Conservation (phyloP, 2,329 filamentous ascomycete genomes). For the Tolypocladium album region DNA sequence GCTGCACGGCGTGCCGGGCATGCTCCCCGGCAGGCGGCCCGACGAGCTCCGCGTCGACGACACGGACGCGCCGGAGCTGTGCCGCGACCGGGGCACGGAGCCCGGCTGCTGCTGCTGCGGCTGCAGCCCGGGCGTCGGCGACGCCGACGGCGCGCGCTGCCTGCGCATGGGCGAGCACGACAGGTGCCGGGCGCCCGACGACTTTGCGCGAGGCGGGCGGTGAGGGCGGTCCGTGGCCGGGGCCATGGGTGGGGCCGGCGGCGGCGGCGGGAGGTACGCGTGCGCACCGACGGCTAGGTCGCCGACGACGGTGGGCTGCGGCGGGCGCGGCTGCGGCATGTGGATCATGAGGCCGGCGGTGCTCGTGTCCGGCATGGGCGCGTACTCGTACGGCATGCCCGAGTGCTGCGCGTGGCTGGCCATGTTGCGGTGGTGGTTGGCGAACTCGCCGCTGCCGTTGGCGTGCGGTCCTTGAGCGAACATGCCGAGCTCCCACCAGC, state of each 20-base stretch:
- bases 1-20: conserved; percentile 27
- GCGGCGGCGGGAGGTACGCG: conserved; percentile 23
- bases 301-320: conserved; percentile 23
- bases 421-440: conserved; percentile 24
- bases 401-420: conserved; percentile 28
- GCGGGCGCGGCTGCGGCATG: conserved; percentile 35
- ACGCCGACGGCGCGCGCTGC: conserved; percentile 26
- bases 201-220: conserved; percentile 41
- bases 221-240: conserved; percentile 25
- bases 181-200: conserved; percentile 40
- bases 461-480: conserved; percentile 12
- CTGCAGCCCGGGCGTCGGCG: conserved; percentile 23
- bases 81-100: conserved; percentile 18
- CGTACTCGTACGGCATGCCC: conserved; percentile 30
- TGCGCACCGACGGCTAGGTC: conserved; percentile 21
- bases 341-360: conserved; percentile 39
- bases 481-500: conserved; percentile 21
- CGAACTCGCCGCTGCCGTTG: conserved; percentile 12
- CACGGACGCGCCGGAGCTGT: conserved; percentile 27
- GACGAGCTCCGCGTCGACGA: conserved; percentile 24
- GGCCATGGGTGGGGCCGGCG: conserved; percentile 11
- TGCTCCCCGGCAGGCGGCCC: conserved; percentile 19
- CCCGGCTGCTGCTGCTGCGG: not conserved
- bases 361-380: conserved; percentile 17
- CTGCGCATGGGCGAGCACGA: conserved; percentile 31